Conservation (phyloP, 805 yeast genomes). For the Debaryomyces prosopidis region DNA sequence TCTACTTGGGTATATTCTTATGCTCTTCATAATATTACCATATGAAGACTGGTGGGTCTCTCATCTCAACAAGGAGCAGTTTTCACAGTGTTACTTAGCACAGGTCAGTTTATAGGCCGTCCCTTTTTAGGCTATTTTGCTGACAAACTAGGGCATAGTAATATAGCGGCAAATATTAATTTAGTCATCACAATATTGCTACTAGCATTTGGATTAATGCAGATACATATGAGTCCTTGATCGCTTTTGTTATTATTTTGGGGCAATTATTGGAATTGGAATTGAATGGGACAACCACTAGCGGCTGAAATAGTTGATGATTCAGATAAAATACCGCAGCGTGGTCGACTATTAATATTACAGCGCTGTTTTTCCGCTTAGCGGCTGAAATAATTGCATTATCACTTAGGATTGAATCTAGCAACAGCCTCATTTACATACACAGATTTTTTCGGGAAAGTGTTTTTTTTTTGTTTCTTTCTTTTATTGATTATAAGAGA, state of each 20-base stretch:
- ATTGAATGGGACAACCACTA: slow-evolving; percentile 23
- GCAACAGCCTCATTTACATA: slow-evolving; percentile 51
- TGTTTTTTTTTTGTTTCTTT: slow-evolving; percentile 43
- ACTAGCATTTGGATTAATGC: slow-evolving; percentile 43
- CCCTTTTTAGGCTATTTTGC: slow-evolving; percentile 48
- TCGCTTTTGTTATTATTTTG: slow-evolving; percentile 31
- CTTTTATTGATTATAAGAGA: slow-evolving; percentile 52
- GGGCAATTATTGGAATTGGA: slow-evolving; percentile 32
- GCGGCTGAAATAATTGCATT: slow-evolving; percentile 58
- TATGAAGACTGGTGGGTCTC: slow-evolving; percentile 47
- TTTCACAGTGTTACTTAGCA: slow-evolving; percentile 39
- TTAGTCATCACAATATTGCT: slow-evolving; percentile 24
- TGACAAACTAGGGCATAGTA: slow-evolving; percentile 49
- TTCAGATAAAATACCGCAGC: slow-evolving; percentile 34
- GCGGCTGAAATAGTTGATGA: slow-evolving; percentile 23
- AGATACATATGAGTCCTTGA: slow-evolving; percentile 26
- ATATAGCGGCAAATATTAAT: slow-evolving; percentile 25
- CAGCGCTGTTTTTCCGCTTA: slow-evolving; percentile 32
- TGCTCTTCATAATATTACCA: slow-evolving; percentile 38
- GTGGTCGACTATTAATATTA: slow-evolving; percentile 40
- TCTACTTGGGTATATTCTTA: slow-evolving; percentile 36
- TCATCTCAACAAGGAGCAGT: slow-evolving; percentile 29
- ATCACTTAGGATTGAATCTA: slow-evolving; percentile 31
- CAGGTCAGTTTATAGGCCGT: slow-evolving; percentile 50
- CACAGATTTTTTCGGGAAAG: slow-evolving; percentile 61